Evolutionary conservation across 371 early-diverging fungal species (phyloP).

Genomic region (Saksenaea vasiformis): DNA sequence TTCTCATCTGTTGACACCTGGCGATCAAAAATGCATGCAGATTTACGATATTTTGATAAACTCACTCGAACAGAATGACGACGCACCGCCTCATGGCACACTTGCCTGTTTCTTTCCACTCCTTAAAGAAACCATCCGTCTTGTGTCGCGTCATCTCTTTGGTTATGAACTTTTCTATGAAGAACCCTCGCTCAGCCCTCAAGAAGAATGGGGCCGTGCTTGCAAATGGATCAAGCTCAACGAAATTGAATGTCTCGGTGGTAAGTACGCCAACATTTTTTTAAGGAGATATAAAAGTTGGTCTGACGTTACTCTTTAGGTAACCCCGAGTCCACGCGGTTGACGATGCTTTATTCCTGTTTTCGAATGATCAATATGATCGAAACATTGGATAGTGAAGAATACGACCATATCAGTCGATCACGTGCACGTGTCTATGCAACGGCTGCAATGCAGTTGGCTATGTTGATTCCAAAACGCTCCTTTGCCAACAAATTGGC

Average conservation of each 20-base stretch:
- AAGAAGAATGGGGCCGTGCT: constrained; percentile 38
- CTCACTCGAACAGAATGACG: constrained; percentile 14
- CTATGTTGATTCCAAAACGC: constrained; percentile 17
- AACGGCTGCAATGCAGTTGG: constrained; percentile 42
- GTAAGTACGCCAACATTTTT: too few relatives aligned
- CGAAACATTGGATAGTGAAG: constrained; percentile 35
- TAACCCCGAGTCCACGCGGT: constrained; percentile 21
- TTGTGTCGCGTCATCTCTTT: constrained; percentile 32
- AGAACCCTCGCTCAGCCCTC: constrained; percentile 14
- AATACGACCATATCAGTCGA: constrained; percentile 14
- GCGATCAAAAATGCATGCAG: constrained; percentile 32
- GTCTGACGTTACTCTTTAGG: not conserved
- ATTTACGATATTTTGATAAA: constrained; percentile 28
- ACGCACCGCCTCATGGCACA: constrained; percentile 11
- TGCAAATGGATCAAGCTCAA: constrained; percentile 46
- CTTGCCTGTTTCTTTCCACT: constrained; percentile 4
- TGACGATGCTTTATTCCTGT: constrained; percentile 33
- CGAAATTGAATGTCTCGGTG: constrained; percentile 41
- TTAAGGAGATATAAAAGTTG: not conserved
- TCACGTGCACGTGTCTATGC: constrained; percentile 40
- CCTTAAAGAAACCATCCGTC: constrained; percentile 25
- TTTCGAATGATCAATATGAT: constrained; percentile 42
- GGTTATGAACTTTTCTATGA: constrained; percentile 39
- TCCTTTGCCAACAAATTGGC: constrained; percentile 27
- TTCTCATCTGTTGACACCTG: constrained; percentile 21